Evolutionary conservation across 2,329 filamentous ascomycete genomes (phyloP).

Genomic region (Fusarium sp.): DNA sequence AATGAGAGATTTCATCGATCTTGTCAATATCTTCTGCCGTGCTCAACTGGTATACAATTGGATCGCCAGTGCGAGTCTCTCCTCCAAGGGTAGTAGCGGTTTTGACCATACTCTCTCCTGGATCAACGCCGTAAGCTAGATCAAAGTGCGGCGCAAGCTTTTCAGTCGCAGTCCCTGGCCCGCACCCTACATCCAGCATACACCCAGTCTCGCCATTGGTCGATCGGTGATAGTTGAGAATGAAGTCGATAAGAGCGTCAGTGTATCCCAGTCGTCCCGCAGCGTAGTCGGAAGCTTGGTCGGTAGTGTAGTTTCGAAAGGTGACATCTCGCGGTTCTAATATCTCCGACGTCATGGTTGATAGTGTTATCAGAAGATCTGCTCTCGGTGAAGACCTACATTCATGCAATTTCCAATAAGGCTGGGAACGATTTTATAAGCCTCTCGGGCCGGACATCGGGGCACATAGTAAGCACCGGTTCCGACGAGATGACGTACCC

Average conservation of each 20-base stretch:
- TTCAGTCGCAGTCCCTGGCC: neutral
- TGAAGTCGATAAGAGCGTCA: neutral
- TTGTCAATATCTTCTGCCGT: neutral
- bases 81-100: neutral
- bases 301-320: slow-evolving; percentile 1
- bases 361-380: fast-evolving
- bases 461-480: neutral
- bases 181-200: slow-evolving; percentile 2
- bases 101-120: neutral
- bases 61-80: fast-evolving
- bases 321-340: neutral
- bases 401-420: fast-evolving
- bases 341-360: neutral
- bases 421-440: neutral
- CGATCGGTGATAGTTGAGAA: neutral
- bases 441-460: neutral
- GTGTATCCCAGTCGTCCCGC: neutral
- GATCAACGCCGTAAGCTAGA: neutral
- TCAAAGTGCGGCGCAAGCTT: slow-evolving; percentile 3
- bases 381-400: neutral
- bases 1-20: neutral
- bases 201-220: neutral
- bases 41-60: neutral
- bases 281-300: slow-evolving; percentile 5
- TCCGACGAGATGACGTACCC: neutral